Base-by-base conservation (phyloP, 768 basidiomycete genomes). In the Amanita phalloides region DNA sequence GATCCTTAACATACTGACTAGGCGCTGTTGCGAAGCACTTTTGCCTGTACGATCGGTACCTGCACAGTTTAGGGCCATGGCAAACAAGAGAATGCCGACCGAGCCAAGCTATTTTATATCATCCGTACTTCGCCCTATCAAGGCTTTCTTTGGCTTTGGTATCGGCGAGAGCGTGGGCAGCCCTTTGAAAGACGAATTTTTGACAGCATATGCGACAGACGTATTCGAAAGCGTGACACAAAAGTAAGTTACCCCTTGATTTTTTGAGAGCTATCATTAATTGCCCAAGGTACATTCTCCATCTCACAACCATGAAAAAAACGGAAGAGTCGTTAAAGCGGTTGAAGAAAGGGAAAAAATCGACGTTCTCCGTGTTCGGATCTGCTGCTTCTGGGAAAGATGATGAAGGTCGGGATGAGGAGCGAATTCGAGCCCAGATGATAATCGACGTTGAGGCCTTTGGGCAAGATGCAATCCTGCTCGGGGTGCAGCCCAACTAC, bases 51-150 rank as follows among this genome's bases (percentile, higher is more conserved):
- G 89, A 45, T 86, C 88, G 0, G 88, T 97, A 60, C 90, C 91
- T 1, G 84, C 87, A 0, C 93, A 97, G 59, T 89, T 94, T 59
- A 78, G 94, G 48, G 89, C 89, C 13, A 84, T 84, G 82, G 78
- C 86, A 48, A 81, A 77, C 64, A 83, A 84, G 62, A 78, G 79
- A 3, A 68, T 72, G 55, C 83, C 90, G 1, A 77, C 74, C 11
- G 88, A 88, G 61, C 81, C 91, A 21, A 96, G 92, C 61, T 84
- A 90, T 63, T 98, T 95, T 60, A 80, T 97, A 2, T 69, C 79
- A 1, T 74, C 79, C 32, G 84, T 98, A 53, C 71, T 98, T 32
- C 84, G 83, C 26, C 90, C 96, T 0, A 63, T 94, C 33, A 84
- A 81, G 57, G 66, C 73, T 9, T 85, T 90, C 64, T 90, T 94